Conservation (phyloP, 2,329 filamentous ascomycete genomes). For the Dactylellina leptospora region DNA sequence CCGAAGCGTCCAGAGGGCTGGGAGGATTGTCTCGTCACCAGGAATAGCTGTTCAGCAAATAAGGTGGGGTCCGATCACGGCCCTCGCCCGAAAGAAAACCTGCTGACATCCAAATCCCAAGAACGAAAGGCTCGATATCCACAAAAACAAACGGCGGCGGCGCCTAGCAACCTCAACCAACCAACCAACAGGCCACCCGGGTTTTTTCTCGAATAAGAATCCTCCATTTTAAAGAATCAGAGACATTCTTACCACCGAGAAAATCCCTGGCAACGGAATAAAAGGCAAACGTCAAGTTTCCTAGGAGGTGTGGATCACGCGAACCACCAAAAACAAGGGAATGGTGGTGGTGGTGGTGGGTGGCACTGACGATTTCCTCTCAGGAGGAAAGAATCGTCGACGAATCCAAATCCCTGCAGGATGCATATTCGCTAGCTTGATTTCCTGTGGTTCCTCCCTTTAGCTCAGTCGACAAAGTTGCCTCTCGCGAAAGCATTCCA, state of each 20-base stretch:
- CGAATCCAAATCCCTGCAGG: slow-evolving; percentile 24
- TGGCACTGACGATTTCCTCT: background rate
- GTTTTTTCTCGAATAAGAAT: background rate
- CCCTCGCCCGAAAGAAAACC: slow-evolving; percentile 2
- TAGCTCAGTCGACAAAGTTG: background rate
- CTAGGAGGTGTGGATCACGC: slow-evolving; percentile 50
- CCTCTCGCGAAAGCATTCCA: slow-evolving; percentile 43
- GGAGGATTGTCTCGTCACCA: too few relatives aligned
- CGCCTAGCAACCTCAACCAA: background rate
- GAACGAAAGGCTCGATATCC: too few relatives aligned
- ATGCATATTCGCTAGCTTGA: slow-evolving; percentile 22
- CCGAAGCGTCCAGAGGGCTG: too few relatives aligned
- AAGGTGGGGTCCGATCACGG: slow-evolving; percentile 1
- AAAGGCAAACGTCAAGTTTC: slow-evolving; percentile 14
- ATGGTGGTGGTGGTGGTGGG: slow-evolving; percentile 15
- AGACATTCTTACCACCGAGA: slow-evolving; percentile 20
- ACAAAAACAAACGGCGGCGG: slow-evolving; percentile 6
- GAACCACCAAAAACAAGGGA: slow-evolving; percentile 31
- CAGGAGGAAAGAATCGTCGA: background rate
- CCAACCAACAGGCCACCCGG: too few relatives aligned
- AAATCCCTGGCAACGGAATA: background rate
- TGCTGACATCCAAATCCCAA: slow-evolving; percentile 1
- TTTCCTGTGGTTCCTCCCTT: slow-evolving; percentile 4
- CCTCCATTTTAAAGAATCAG: slow-evolving; percentile 33
- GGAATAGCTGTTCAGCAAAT: too few relatives aligned